Evolutionary conservation across 2,329 filamentous ascomycete genomes (phyloP), one percentile per base, ranked within the genome.

Genomic region (Byssothecium circinans): DNA sequence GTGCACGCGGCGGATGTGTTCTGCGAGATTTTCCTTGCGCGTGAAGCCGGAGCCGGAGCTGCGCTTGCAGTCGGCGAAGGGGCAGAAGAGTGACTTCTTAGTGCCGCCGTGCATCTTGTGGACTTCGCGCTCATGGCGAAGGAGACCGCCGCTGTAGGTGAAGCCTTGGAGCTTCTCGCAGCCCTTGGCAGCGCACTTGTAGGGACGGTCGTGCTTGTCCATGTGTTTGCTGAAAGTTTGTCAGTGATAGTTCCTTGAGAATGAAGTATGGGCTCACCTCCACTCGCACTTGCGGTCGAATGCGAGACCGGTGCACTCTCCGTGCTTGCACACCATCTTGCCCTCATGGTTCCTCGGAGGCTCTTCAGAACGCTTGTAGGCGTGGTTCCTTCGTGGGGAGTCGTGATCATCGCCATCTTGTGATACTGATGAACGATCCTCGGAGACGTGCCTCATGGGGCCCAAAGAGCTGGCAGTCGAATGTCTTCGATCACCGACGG

Each of bases 181-280:
- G 30, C 87, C 88, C n/a, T 83, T 80, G 35, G 87, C 85, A 18
- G 77, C 79, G 71, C 92, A 97, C 62, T 91, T 88, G 68, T 96
- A 97, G 1, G 92, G 92, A 11, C 92, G 82, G 60, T 96, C 91
- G 69, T 97, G 92, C 70, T 96, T 96, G 74, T 97, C 92, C 91
- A 96, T 96, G 69, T 97, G 92, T 75, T 97, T 96, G 68, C 90
- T 95, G 43, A 30, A 17, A 14, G 3, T 23, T 22, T 32, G 47
- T 68, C 39, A 65, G 60, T 52, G 41, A 50, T 35, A 47, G 32
- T 45, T 11, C n/a, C 40, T 47, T 52, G 71, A 57, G 71, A 61
- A 40, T 25, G 41, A 32, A 36, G 19, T 25, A 46, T 22, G 12
- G 12, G 81, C 88, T 82, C 77, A 94, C 90, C 87, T 95, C 89